Base-by-base conservation (phyloP, 192 early-diverging fungal genomes). In the Backusella parvicylindrica region DNA sequence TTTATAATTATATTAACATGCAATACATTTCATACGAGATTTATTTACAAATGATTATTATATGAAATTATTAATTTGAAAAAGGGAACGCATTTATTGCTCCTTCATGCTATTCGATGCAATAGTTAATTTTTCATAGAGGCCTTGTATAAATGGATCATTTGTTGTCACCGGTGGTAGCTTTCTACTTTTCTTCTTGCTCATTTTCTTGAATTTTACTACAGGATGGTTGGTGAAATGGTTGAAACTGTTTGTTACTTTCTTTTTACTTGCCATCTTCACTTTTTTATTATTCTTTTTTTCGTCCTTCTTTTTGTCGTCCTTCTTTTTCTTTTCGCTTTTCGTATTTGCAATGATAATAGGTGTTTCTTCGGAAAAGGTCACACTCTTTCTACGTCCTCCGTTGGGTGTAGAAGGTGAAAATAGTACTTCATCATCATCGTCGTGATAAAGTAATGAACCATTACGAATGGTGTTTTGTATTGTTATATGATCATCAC, bases 171-270 rank as follows among this genome's bases (percentile, higher is more conserved):
- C 68, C 0, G 33, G 35, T 13, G 68, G 68, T 70, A 70, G 16
- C 37, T 41, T 47, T 70, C 26, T 47, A 32, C 68, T 31, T 6
- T 70, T 23, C 26, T 70, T 70, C 40, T 43, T 70, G 26, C 40
- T 70, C 68, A 70, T 70, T 26, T 70, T 70, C 23, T 47, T 70
- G 26, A 70, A 70, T 70, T 70, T 70, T 70, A 70, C 68, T 70
- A 70, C 40, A 47, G 68, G 68, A 47, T 70, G 37, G 40, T 35
- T 70, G 68, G 68, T 70, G 40, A 70, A 70, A 70, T 70, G 38
- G 68, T 35, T 70, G 68, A 41, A 70, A 47, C 41, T 28, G 40
- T 41, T 70, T 28, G 26, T 6, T 23, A 70, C 68, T 70, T 60
- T 70, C 38, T 70, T 70, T n/a, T 43, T 70, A 70, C 68, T 70